A percentile compares a stretch with the other conserved stretches of the same genome.
These are phyloP conservation scores for Conringia planisiliqua DNA, from an alignment of 345 rosid species.

Conservation along the genomic window DNA sequence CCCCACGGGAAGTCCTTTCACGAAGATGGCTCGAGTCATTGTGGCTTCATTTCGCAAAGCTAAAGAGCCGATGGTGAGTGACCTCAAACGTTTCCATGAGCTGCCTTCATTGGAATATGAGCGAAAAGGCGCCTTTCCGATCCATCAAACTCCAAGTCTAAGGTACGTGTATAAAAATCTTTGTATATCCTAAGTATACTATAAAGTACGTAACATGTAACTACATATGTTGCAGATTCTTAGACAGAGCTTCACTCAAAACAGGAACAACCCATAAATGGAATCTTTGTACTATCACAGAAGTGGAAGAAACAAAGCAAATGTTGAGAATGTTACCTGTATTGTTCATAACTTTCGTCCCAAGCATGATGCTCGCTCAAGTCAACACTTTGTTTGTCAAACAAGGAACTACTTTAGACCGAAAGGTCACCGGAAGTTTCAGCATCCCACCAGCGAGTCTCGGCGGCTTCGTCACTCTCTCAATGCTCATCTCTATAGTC, in stretches of 20 bases:
- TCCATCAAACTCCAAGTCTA: constrained; percentile 55
- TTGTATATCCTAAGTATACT: background rate
- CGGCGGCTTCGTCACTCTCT: constrained; percentile 59
- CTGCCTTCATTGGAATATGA: constrained; percentile 48
- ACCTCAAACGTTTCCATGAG: constrained; percentile 51
- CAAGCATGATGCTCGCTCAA: constrained; percentile 81
- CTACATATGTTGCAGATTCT: constrained; percentile 42
- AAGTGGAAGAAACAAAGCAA: constrained; percentile 94
- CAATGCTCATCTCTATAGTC: constrained; percentile 54
- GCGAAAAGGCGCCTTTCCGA: constrained; percentile 45
- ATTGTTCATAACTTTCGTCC: constrained; percentile 63
- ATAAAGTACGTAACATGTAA: background rate
- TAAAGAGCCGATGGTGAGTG: constrained; percentile 39
- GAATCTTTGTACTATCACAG: constrained; percentile 68
- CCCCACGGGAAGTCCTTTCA: constrained; percentile 72
- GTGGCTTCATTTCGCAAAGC: constrained; percentile 61
- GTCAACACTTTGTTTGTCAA: constrained; percentile 72
- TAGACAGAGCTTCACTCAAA: constrained; percentile 62
- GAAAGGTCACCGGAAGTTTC: constrained; percentile 43
- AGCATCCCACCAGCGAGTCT: constrained; percentile 73
- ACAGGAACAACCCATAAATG: constrained; percentile 52
- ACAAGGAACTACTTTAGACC: constrained; percentile 86
- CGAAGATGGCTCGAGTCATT: constrained; percentile 62
- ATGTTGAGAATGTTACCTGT: constrained; percentile 85
- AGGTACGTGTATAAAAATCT: constrained; percentile 45